Evolutionary conservation across 2,329 filamentous ascomycete species (phyloP), one percentile per base, ranked within the genome.

Genomic region (Penicillium sp.): DNA sequence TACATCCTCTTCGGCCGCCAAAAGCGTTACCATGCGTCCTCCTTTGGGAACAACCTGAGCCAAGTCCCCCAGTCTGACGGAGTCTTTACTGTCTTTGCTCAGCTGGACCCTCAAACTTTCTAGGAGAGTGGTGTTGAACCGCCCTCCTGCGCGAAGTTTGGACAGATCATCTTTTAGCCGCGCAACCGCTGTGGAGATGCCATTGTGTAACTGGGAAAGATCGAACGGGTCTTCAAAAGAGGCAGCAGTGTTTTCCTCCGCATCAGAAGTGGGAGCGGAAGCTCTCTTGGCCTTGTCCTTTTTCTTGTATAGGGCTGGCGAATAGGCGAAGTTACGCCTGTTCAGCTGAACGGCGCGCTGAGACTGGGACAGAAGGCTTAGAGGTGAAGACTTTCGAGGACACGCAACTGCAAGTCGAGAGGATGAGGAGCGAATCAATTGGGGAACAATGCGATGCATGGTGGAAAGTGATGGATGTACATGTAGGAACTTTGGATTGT

Each of bases 21-120:
- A 65, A n/a, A 88, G 72, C 50, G 80, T 78, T 27, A 87, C 66
- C 58, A 75, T 76, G 47, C 83, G 69, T 10, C 83, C 76, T 22
- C 78, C 83, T 60, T 84, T 83, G 0, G 82, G 81, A 33, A 87
- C 73, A 13, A 88, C 81, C 62, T 86, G 84, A 2, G 83, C 84
- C 49, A 88, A 62, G 62, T 87, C 83, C 9, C 78, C 76, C 42
- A 88, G 59, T 54, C 72, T 75, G 41, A 80, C 74, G 1, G 69
- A 78, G 50, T 79, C 72, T 50, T 78, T 80, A 18, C 46, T 60
- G 16, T 67, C 68, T 70, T 83, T 80, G 50, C 71, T 75, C 40
- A 84, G 60, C 41, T 77, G 72, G n/a, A 88, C 83, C 31, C 77
- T 76, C 45, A 88, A 59, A 16, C 68, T 72, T 66, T 87, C 84